Conservation (phyloP, 2,329 filamentous ascomycete genomes). For the Fusarium bulbicola region DNA sequence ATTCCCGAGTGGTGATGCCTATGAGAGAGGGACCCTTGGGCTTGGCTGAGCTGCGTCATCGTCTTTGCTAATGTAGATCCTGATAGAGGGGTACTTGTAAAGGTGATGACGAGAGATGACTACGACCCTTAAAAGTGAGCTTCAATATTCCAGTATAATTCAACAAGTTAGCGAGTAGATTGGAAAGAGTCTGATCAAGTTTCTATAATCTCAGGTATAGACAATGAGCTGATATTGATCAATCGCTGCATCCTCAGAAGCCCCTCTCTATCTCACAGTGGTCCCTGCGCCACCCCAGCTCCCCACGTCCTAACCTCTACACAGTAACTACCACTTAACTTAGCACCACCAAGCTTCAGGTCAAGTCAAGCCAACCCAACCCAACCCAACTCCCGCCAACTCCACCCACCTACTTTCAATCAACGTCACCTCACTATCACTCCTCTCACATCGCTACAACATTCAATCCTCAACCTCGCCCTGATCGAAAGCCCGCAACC, state of each 20-base stretch:
- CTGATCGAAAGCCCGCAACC: not conserved
- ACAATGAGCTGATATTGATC: fast-evolving
- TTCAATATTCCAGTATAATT: fast-evolving
- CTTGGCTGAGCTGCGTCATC: conserved; percentile 30
- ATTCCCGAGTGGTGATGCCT: not conserved
- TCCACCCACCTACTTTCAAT: conserved; percentile 20
- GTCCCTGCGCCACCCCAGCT: conserved; percentile 35
- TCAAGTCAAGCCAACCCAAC: conserved; percentile 27
- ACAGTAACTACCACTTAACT: conserved; percentile 1
- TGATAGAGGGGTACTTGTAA: conserved; percentile 18
- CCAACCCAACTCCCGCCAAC: conserved; percentile 34
- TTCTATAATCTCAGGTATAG: fast-evolving
- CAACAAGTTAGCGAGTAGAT: fast-evolving
- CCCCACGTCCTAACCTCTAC: conserved; percentile 22
- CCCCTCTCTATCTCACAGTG: conserved; percentile 27
- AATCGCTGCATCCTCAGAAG: not conserved
- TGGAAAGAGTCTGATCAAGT: fast-evolving
- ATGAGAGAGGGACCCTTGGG: not conserved
- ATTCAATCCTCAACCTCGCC: not conserved
- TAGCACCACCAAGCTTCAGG: conserved; percentile 29
- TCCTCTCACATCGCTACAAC: not conserved
- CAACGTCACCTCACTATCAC: not conserved
- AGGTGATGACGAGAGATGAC: not conserved
- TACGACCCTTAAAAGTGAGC: fast-evolving
- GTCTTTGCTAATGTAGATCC: conserved; percentile 19